These are phyloP conservation scores for Flaveria brownii DNA, from an alignment of 129 eudicot genomes.

Conservation along the genomic window DNA sequence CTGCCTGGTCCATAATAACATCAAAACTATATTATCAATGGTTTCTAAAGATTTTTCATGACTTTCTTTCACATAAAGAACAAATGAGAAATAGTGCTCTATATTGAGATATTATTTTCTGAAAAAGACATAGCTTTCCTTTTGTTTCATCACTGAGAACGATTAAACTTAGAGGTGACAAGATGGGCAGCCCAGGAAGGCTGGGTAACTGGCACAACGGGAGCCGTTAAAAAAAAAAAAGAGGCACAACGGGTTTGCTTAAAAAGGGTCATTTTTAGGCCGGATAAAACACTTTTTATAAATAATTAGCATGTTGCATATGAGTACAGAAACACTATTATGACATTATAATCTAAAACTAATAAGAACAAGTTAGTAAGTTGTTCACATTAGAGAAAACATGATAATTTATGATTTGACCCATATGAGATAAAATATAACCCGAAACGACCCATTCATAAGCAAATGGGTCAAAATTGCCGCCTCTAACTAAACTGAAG, in stretches of 20 bases:
- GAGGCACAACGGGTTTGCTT: too few relatives aligned
- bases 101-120: neutral
- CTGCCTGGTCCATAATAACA: constrained; percentile 54
- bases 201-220: too few relatives aligned
- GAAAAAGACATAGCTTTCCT: neutral
- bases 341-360: neutral
- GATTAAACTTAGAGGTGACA: neutral
- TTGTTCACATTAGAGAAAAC: neutral
- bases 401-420: neutral
- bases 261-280: neutral
- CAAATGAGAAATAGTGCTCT: constrained; percentile 18
- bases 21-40: constrained; percentile 18
- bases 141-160: neutral
- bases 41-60: neutral
- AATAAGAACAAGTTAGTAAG: neutral
- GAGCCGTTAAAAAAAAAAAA: too few relatives aligned
- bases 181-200: too few relatives aligned
- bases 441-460: neutral
- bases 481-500: neutral
- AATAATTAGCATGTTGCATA: neutral
- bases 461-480: neutral
- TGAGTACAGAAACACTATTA: neutral
- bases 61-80: constrained; percentile 6
- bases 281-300: neutral
- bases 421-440: neutral